Conservation (phyloP, 1,139 yeast species). For the Debaryomycetaceae sp. region DNA sequence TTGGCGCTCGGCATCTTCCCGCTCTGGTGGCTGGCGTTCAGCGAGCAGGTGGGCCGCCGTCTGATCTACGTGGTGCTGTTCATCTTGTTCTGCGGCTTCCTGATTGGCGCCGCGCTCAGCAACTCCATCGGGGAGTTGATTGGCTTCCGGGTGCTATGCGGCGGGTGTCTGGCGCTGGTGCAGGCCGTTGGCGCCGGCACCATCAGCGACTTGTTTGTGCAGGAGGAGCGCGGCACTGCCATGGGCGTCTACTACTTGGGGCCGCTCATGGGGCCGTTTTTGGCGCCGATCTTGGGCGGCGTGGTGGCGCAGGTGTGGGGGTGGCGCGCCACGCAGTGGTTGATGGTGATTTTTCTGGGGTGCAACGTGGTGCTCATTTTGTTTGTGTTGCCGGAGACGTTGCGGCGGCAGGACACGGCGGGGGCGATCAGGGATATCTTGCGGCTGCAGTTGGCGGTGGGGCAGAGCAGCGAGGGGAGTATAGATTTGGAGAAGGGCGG, state of each 20-base stretch:
- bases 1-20: slow-evolving; percentile 77
- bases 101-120: slow-evolving; percentile 68
- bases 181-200: slow-evolving; percentile 93
- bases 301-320: slow-evolving; percentile 69
- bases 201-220: slow-evolving; percentile 65
- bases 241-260: slow-evolving; percentile 82
- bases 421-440: slow-evolving; percentile 45
- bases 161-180: slow-evolving; percentile 81
- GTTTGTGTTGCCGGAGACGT: slow-evolving; percentile 71
- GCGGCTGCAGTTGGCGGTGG: slow-evolving; percentile 12
- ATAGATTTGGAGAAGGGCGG: slow-evolving; percentile 17
- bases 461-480: slow-evolving; percentile 12
- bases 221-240: slow-evolving; percentile 70
- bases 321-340: slow-evolving; percentile 91
- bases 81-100: slow-evolving; percentile 56
- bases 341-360: slow-evolving; percentile 65
- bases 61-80: slow-evolving; percentile 69
- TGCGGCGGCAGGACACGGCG: slow-evolving; percentile 50
- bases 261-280: slow-evolving; percentile 73
- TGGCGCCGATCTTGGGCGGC: slow-evolving; percentile 83
- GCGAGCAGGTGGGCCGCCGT: slow-evolving; percentile 74
- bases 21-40: slow-evolving; percentile 82
- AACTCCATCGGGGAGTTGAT: slow-evolving; percentile 61
- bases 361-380: slow-evolving; percentile 45
- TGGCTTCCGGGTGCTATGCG: slow-evolving; percentile 65